phyloP scores from a whole-genome alignment of 2,329 filamentous ascomycete genomes.

The Aspergillus sp. region DNA sequence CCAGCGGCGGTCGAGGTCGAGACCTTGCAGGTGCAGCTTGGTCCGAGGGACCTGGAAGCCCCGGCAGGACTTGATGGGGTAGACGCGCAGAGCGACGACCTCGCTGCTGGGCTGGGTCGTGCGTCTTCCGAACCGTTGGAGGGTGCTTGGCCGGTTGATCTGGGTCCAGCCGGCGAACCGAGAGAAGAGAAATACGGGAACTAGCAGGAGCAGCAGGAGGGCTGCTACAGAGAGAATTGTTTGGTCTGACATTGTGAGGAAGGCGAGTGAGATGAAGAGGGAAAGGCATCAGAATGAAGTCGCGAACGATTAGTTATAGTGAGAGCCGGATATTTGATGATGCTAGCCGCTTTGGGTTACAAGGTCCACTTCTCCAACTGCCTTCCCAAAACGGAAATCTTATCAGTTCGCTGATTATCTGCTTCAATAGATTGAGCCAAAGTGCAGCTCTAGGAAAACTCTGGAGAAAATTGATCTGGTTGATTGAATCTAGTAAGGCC shows the following conservation, averaged over 20 bases:
- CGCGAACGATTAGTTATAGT: not conserved
- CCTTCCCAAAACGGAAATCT: not conserved
- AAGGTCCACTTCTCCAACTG: no score
- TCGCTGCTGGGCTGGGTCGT: constrained; percentile 23
- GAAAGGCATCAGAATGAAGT: not conserved
- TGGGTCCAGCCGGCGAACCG: constrained; percentile 14
- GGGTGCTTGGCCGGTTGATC: constrained; percentile 6
- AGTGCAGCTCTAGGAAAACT: no score
- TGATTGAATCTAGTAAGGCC: not conserved
- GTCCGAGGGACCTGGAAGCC: constrained; percentile 56
- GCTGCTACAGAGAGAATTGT: not conserved
- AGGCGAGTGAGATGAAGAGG: not conserved
- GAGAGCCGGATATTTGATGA: no score
- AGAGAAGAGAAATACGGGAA: constrained; percentile 15
- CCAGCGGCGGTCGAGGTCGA: constrained; percentile 64
- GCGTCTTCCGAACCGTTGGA: constrained; percentile 14
- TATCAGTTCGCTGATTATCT: no score
- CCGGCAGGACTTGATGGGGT: constrained; percentile 67
- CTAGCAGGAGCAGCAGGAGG: not conserved
- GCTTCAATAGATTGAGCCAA: no score
- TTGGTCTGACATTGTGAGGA: not conserved
- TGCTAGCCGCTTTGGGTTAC: no score
- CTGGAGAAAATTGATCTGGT: not conserved
- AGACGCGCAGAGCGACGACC: constrained; percentile 51
- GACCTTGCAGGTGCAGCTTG: constrained; percentile 54